phyloP scores from a whole-genome alignment of 768 basidiomycete species.

The Podaxis pistillaris region DNA sequence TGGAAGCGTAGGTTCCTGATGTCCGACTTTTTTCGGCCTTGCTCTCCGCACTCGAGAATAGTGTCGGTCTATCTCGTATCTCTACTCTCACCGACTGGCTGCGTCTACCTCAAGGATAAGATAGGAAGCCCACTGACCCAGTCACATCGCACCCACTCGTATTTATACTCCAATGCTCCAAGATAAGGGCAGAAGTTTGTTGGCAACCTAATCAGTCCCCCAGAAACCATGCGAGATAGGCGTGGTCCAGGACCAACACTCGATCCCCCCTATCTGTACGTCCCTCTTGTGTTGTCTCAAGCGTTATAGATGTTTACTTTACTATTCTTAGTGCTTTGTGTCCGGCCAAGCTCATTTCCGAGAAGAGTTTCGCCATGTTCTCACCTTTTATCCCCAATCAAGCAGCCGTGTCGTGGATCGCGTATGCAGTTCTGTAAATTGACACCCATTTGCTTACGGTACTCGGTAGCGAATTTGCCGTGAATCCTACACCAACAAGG shows the following conservation, averaged over 20 bases:
- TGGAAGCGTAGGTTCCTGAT: neutral
- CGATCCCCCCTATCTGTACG: neutral
- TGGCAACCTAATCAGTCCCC: neutral
- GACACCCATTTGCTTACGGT: neutral
- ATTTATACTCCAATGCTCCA: neutral
- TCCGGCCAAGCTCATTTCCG: neutral
- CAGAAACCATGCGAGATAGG: neutral
- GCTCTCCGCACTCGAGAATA: neutral
- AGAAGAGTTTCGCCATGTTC: neutral
- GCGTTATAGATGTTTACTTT: neutral
- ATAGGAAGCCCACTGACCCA: neutral
- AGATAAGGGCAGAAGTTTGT: neutral
- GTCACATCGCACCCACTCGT: neutral
- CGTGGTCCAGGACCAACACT: neutral
- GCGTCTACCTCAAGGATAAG: neutral
- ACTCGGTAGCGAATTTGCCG: neutral
- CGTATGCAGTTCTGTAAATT: neutral
- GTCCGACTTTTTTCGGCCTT: neutral
- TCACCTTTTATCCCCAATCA: neutral
- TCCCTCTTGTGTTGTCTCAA: neutral
- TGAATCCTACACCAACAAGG: conserved; percentile 3
- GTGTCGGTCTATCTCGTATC: neutral
- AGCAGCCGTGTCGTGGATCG: neutral
- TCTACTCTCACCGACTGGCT: neutral
- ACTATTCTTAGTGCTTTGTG: neutral